A percentile compares a stretch with the other conserved stretches of the same genome.
Evolutionary conservation across 768 basidiomycete species (phyloP).

Genomic region (Epithele typhae): DNA sequence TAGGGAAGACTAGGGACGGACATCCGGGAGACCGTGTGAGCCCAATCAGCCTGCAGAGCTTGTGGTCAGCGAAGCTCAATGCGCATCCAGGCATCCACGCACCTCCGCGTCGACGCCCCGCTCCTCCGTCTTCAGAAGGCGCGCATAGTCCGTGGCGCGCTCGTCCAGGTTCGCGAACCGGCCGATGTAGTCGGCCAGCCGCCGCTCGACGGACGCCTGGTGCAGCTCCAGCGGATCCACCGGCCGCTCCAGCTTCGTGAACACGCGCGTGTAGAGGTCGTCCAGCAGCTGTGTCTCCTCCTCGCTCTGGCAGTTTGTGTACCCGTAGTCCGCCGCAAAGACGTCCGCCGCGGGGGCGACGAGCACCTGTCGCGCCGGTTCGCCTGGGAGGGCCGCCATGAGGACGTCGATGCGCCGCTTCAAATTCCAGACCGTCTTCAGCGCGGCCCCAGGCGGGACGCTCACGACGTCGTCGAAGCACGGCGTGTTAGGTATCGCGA

Average conservation of each 20-base stretch:
- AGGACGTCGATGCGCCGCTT: slow-evolving; percentile 25
- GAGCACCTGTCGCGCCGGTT: no score
- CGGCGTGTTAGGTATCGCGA: neutral
- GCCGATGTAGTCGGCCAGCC: slow-evolving; percentile 25
- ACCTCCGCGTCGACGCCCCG: no score
- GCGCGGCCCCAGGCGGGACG: slow-evolving; percentile 4
- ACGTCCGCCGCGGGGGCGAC: slow-evolving; percentile 10
- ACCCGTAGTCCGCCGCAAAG: slow-evolving; percentile 40
- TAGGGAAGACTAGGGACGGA: no score
- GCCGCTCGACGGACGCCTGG: slow-evolving; percentile 30
- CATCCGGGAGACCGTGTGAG: no score
- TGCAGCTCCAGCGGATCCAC: slow-evolving; percentile 33
- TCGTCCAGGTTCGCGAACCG: slow-evolving; percentile 21
- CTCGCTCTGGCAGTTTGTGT: slow-evolving; percentile 27
- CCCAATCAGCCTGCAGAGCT: no score
- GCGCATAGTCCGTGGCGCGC: slow-evolving; percentile 12
- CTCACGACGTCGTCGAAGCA: slow-evolving; percentile 25
- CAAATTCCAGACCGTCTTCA: slow-evolving; percentile 35
- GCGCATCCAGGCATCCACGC: no score
- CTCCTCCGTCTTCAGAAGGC: slow-evolving; percentile 32
- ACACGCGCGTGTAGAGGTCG: slow-evolving; percentile 29
- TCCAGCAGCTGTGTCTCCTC: slow-evolving; percentile 26
- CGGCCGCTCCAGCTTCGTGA: slow-evolving; percentile 16
- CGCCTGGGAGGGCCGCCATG: neutral
- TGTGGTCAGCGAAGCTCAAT: no score